A percentile compares a stretch with the other conserved stretches of the same genome.
Conservation (phyloP, 2,329 filamentous ascomycete genomes). For the Cladophialophora psammophila region DNA sequence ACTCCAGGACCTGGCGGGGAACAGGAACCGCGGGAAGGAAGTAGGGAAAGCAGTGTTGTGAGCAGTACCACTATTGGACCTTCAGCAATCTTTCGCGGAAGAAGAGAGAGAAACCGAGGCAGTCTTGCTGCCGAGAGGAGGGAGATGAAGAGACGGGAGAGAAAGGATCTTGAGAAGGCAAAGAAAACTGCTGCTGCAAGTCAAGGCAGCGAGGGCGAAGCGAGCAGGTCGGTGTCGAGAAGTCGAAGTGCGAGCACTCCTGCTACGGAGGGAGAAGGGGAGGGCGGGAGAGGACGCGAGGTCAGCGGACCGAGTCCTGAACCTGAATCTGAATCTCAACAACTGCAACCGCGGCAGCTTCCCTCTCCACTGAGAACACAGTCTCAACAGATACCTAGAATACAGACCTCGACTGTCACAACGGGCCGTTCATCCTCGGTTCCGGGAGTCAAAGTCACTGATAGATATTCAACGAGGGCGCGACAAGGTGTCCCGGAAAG, state of each 20-base stretch:
- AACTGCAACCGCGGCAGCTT: conserved; percentile 7
- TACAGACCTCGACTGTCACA: background rate
- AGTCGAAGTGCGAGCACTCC: conserved; percentile 23
- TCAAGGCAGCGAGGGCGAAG: background rate
- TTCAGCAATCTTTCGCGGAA: conserved; percentile 30
- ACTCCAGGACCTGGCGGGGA: conserved; percentile 11
- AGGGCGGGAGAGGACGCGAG: background rate
- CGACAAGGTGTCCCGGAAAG: background rate
- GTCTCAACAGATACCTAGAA: background rate
- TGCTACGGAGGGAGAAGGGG: background rate
- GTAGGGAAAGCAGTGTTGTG: conserved; percentile 29
- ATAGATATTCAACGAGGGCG: background rate
- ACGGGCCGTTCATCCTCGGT: background rate
- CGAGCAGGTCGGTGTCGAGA: conserved; percentile 15
- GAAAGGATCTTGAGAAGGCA: conserved; percentile 10
- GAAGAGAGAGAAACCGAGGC: background rate
- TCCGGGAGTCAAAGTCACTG: background rate
- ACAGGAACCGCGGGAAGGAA: conserved; percentile 5
- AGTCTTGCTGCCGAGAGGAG: conserved; percentile 20
- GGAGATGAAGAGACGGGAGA: conserved; percentile 23
- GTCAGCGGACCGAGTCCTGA: conserved; percentile 19
- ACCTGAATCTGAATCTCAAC: background rate
- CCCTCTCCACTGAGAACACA: conserved; percentile 14
- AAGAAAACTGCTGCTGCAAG: background rate
- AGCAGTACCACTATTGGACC: conserved; percentile 8